Base-by-base conservation (phyloP, 371 early-diverging fungal genomes). In the Amoeboaphelidium protococcarum region DNA sequence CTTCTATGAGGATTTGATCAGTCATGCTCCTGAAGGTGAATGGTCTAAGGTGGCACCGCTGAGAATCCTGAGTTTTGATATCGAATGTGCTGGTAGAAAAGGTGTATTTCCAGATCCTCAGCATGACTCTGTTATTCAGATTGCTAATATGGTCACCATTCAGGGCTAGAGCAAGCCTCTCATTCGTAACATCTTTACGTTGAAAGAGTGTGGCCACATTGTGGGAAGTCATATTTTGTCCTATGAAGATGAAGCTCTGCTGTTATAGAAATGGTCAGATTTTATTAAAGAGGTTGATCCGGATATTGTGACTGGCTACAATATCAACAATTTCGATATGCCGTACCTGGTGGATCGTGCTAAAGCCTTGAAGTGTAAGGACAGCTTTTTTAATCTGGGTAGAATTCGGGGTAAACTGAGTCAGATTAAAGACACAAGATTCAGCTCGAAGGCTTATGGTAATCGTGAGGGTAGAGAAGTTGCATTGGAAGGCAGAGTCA, bases 231-330 rank as follows among this genome's bases (percentile, higher is more conserved):
- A 90, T 47, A 76, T 88, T 0, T 61, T 78, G 48, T 73, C 74
- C 24, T 95, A 79, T 62, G 72, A 82, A 1, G 66, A 69, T 25
- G 98, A 99, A 61, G 61, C 56, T 22, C 82, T 86, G 4, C 55
- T 99, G 55, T 64, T 99, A 46, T 55, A 62, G 20, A 67, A 64
- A 23, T 99, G 98, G 98, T 63, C 75, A 22, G 76, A 88, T 25
- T 91, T 94, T 65, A 64, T 92, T 13, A 60, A 54, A 31, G 52
- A 70, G 55, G 68, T 73, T n/a, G 95, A 98, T 58, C 96, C 99
- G 0, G 99, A 99, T 68, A 73, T 99, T 10, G 66, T 99, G 40
- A 86, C 87, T 27, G 99, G 99, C n/a, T 99, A 97, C 54, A 99
- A 99, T 63, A 90, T 82, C 23, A 75, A 76, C 57, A 85, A 90